Evolutionary conservation across 768 basidiomycete species (phyloP).

Genomic region (Pulveroboletus sp.): DNA sequence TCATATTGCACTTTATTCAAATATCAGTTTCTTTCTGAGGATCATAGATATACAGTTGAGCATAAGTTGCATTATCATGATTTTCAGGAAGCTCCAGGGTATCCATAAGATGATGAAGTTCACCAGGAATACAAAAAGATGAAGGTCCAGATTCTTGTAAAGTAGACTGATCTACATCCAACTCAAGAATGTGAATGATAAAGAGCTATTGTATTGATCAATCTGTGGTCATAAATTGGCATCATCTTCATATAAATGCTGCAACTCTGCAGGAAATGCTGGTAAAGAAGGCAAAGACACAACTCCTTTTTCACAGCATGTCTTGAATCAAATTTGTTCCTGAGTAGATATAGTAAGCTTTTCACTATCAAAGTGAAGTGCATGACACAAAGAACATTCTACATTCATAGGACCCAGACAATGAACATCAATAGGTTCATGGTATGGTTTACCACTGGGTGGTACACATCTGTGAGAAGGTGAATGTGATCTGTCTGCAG

Average conservation of each 20-base stretch:
- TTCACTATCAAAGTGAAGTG: constrained; percentile 15
- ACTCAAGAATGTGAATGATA: neutral
- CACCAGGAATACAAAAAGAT: neutral
- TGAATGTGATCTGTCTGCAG: too few relatives aligned
- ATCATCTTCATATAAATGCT: constrained; percentile 14
- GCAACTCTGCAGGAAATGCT: constrained; percentile 13
- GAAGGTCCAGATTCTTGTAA: neutral
- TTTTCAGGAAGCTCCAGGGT: neutral
- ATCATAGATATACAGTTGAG: neutral
- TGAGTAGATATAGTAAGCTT: constrained; percentile 2
- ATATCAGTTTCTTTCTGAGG: too few relatives aligned
- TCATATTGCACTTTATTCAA: too few relatives aligned
- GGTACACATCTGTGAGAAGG: neutral
- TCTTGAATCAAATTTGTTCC: constrained; percentile 16
- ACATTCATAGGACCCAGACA: constrained; percentile 6
- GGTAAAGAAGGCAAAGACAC: constrained; percentile 21
- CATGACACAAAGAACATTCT: constrained; percentile 14
- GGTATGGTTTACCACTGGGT: constrained; percentile 7
- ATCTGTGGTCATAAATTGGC: neutral
- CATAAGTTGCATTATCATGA: neutral
- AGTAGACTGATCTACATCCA: neutral
- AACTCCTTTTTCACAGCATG: constrained; percentile 28
- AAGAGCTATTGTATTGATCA: neutral
- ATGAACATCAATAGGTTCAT: constrained; percentile 6
- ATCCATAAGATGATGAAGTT: neutral